phyloP scores from a whole-genome alignment of 2,329 filamentous ascomycete genomes.

The Tothia fuscella region DNA sequence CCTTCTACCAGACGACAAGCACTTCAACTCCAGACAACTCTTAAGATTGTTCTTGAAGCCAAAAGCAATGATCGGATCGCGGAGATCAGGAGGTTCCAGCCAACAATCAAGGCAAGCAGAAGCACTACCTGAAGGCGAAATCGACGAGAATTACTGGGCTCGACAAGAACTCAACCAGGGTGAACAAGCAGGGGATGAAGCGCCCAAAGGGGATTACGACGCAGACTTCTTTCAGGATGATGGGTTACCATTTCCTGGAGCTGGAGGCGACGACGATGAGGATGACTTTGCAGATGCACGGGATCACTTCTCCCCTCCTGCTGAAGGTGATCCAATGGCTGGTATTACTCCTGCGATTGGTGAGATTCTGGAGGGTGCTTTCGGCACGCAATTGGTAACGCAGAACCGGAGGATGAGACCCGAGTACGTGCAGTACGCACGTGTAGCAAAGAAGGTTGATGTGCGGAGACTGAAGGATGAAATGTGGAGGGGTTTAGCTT shows the following conservation, averaged over 20 bases:
- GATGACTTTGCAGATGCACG: conserved; percentile 68
- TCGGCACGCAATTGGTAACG: conserved; percentile 50
- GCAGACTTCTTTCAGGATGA: conserved; percentile 97
- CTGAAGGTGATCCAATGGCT: conserved; percentile 35
- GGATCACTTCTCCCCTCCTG: conserved; percentile 63
- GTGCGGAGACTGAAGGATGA: conserved; percentile 52
- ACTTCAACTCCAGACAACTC: conserved; percentile 89
- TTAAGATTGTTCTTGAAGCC: conserved; percentile 89
- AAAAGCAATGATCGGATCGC: conserved; percentile 67
- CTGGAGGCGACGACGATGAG: conserved; percentile 54
- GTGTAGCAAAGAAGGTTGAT: conserved; percentile 56
- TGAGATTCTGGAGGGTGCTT: conserved; percentile 32
- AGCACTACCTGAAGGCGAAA: conserved; percentile 56
- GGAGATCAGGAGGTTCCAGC: conserved; percentile 34
- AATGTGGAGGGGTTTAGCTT: conserved; percentile 52
- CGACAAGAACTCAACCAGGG: conserved; percentile 37
- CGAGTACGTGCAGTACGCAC: conserved; percentile 54
- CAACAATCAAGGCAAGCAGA: conserved; percentile 29
- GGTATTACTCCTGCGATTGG: conserved; percentile 24
- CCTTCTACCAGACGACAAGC: conserved; percentile 90
- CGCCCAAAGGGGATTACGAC: conserved; percentile 69
- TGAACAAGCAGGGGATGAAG: conserved; percentile 41
- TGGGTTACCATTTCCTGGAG: conserved; percentile 50
- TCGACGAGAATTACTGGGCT: conserved; percentile 96
- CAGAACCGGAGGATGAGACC: conserved; percentile 48